Evolutionary conservation across 139 green algal species (phyloP).

Genomic region (Chlorella sp.): DNA sequence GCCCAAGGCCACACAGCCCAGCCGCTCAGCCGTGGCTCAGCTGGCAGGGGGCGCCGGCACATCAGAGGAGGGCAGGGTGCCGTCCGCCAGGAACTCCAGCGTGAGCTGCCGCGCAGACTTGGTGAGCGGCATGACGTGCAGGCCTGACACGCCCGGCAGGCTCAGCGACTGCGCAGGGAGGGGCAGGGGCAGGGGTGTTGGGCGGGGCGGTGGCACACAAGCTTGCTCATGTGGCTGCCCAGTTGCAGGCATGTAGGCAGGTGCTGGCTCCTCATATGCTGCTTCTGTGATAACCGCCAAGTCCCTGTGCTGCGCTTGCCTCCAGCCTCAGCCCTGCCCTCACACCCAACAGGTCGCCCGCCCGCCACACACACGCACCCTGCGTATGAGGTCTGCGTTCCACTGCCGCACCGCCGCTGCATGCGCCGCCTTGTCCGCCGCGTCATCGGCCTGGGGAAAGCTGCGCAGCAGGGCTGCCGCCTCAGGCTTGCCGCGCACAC

Average conservation of each 20-base stretch:
- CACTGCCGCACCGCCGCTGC: conserved; percentile 27
- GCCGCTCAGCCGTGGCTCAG: too few species aligned
- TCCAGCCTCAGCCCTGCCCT: not conserved
- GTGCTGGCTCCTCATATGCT: too few species aligned
- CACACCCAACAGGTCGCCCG: not conserved
- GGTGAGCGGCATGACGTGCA: conserved; percentile 84
- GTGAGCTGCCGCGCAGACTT: conserved; percentile 47
- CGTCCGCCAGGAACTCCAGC: conserved; percentile 42
- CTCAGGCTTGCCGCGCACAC: conserved; percentile 27
- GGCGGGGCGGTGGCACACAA: not conserved
- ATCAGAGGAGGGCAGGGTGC: conserved; percentile 28
- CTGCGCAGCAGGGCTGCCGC: conserved; percentile 29
- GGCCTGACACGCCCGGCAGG: conserved; percentile 58
- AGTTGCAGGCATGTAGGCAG: too few species aligned
- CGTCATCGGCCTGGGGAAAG: conserved; percentile 34
- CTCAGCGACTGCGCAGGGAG: conserved; percentile 40
- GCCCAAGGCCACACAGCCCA: too few species aligned
- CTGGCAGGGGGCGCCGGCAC: too few species aligned
- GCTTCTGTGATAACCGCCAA: too few species aligned
- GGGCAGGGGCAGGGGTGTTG: not conserved
- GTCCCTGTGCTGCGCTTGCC: not conserved
- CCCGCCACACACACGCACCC: not conserved
- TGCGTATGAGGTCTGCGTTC: conserved; percentile 52
- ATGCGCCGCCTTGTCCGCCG: conserved; percentile 11
- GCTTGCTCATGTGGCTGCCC: too few species aligned